Conservation (phyloP, 2,329 filamentous ascomycete species). For the Penicillium sp. region DNA sequence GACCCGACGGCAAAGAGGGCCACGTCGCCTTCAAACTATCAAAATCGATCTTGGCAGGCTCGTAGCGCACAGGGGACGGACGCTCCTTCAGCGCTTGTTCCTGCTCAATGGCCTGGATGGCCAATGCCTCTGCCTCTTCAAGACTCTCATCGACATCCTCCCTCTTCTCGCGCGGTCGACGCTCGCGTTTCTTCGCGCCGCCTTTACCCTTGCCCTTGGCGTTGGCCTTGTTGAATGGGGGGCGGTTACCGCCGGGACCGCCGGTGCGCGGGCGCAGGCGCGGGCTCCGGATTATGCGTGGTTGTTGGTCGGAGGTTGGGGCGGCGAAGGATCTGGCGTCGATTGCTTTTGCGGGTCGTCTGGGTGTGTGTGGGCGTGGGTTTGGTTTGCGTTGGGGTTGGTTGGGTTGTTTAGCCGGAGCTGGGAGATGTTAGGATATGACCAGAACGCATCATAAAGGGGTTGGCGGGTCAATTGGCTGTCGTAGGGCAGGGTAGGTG, state of each 20-base stretch:
- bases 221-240: slow-evolving; percentile 15
- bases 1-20: slow-evolving; percentile 43
- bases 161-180: slow-evolving; percentile 12
- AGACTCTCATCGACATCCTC: slow-evolving; percentile 27
- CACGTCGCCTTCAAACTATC: slow-evolving; percentile 42
- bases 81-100: slow-evolving; percentile 36
- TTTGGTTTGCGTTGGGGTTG: slow-evolving; percentile 1
- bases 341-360: slow-evolving; percentile 34
- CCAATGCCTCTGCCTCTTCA: slow-evolving; percentile 25
- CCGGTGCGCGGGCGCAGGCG: slow-evolving; percentile 22
- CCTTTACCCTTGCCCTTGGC: slow-evolving; percentile 18
- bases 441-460: too few relatives aligned
- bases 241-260: not conserved
- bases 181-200: too few relatives aligned
- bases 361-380: slow-evolving; percentile 15
- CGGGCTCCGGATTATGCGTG: slow-evolving; percentile 37
- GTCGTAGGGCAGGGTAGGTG: too few relatives aligned
- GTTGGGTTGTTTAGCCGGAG: not conserved
- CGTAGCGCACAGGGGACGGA: slow-evolving; percentile 39
- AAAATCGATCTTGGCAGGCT: slow-evolving; percentile 37
- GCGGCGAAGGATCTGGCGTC: slow-evolving; percentile 44
- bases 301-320: slow-evolving; percentile 28
- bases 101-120: slow-evolving; percentile 34
- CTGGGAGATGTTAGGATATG: not conserved
- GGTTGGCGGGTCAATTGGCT: not conserved